Evolutionary conservation across 371 early-diverging fungal species (phyloP).

Genomic region (Mortierella polycephala): DNA sequence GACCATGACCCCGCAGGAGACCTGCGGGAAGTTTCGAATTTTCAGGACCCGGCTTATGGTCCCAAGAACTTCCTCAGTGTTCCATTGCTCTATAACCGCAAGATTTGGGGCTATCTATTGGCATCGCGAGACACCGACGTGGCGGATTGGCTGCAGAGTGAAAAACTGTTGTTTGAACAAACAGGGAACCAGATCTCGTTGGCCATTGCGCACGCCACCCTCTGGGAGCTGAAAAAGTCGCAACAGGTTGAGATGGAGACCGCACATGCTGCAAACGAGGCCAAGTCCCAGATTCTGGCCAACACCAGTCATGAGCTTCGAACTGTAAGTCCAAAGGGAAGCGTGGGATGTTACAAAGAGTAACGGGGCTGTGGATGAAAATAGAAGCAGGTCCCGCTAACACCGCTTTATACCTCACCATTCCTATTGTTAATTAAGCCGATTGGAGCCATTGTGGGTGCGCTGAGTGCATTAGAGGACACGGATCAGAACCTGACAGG

Average conservation of each 20-base stretch:
- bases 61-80: slow-evolving; percentile 44
- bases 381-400: too few species aligned
- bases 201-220: slow-evolving; percentile 53
- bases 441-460: slow-evolving; percentile 55
- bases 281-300: slow-evolving; percentile 56
- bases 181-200: slow-evolving; percentile 55
- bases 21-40: slow-evolving; percentile 26
- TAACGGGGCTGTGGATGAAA: too few species aligned
- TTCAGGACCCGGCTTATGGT: slow-evolving; percentile 32
- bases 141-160: slow-evolving; percentile 50
- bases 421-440: slow-evolving; percentile 13
- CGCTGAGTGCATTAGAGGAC: slow-evolving; percentile 52
- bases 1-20: slow-evolving; percentile 30
- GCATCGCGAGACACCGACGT: slow-evolving; percentile 38
- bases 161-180: slow-evolving; percentile 54
- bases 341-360: too few species aligned
- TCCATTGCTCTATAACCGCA: slow-evolving; percentile 38
- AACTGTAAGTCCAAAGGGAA: slow-evolving; percentile 22
- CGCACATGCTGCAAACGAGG: slow-evolving; percentile 55
- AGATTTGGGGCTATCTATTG: slow-evolving; percentile 45
- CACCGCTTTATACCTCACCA: background rate
- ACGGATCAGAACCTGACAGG: slow-evolving; percentile 50
- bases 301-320: slow-evolving; percentile 56
- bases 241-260: slow-evolving; percentile 58
- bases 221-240: slow-evolving; percentile 52